Conservation (phyloP, 768 basidiomycete species). For the Dentipellis sp. region DNA sequence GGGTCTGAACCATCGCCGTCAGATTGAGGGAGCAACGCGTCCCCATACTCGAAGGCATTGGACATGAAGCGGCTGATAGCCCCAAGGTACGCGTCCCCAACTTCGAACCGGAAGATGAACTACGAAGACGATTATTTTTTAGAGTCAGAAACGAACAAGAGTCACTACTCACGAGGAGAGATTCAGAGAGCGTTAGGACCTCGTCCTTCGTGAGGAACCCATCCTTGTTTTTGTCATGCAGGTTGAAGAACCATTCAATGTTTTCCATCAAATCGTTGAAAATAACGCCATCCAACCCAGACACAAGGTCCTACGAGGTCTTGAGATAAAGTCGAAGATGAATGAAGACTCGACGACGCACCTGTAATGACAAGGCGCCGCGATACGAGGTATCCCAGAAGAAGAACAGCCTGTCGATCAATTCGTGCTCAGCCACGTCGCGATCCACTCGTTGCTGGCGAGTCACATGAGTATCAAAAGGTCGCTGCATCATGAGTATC, state of each 20-base stretch:
- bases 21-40: constrained; percentile 67
- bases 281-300: constrained; percentile 85
- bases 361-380: constrained; percentile 88
- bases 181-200: constrained; percentile 89
- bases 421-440: constrained; percentile 89
- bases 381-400: constrained; percentile 83
- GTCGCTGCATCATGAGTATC: neutral
- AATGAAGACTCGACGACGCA: constrained; percentile 14
- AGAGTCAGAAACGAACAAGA: neutral
- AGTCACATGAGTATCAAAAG: neutral
- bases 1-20: constrained; percentile 31
- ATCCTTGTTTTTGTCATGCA: constrained; percentile 95
- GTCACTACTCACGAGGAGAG: constrained; percentile 60
- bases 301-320: constrained; percentile 66
- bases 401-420: constrained; percentile 89
- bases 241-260: constrained; percentile 96
- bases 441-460: constrained; percentile 77
- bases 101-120: constrained; percentile 98
- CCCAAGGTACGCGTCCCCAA: constrained; percentile 93
- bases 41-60: constrained; percentile 97
- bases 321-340: neutral
- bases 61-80: constrained; percentile 97
- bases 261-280: constrained; percentile 97
- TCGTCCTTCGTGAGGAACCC: constrained; percentile 95
- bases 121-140: constrained; percentile 20